Base-by-base conservation (phyloP, 805 yeast genomes). In the Kodamaea hsintzibuensis region DNA sequence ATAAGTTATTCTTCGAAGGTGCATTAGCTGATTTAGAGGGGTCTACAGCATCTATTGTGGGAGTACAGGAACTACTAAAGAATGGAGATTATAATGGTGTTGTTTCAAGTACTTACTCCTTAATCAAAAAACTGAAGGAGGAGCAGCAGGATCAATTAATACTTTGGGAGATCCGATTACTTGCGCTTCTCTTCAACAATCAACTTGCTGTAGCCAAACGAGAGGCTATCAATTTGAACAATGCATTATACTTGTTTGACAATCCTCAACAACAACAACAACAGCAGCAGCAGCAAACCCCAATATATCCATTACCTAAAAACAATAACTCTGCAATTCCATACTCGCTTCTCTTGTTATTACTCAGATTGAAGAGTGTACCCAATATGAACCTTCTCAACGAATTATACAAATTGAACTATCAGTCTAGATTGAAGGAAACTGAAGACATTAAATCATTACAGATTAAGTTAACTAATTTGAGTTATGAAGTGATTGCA, bases 321-420 rank as follows among this genome's bases (percentile, higher is more conserved):
- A 73, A 72, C 51, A 73, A 71, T 42, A 62, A 67, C 30, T 60
- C 68, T 6, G 35, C 45, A 7, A 66, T 74, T n/a, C 57, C 62
- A 9, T 63, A 67, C 56, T 60, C 58, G 51, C 58, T 75, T 37
- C 55, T 75, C 22, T 55, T 60, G 39, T 55, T 78, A 18, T 52
- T 81, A 22, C 65, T 77, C 33, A 64, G 81, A 51, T 65, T 81
- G 50, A 79, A 73, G 54, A 69, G 77, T 30, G 70, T 75, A 0
- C 77, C 82, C 5, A 78, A 73, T 53, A 51, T 79, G 54, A 60
- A 65, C 25, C 59, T 79, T 18, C 68, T 80, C 18, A 79, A 78
- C 53, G 81, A 75, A 46, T 61, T 74, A 40, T 81, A 78, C 63
- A 73, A 72, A 53, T 66, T 79, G 30, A 53, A 40, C 16, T 58